Evolutionary conservation across 225 moss, liverwort and hornwort genomes (phyloP), one percentile per base, ranked within the genome.

Genomic region (Antitrichia curtipendula): DNA sequence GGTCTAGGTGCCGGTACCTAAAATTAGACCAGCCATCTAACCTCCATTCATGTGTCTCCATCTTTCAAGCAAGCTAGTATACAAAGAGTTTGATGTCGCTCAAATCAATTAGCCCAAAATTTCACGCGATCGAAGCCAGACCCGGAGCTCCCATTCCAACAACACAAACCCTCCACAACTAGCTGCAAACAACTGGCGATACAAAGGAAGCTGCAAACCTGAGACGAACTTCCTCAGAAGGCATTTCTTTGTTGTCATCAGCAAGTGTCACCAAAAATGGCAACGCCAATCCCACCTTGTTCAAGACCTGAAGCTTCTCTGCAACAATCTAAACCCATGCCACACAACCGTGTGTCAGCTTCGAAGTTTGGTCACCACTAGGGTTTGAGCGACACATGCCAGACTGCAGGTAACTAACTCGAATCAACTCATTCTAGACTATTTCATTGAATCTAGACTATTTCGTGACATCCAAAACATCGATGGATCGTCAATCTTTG

Each of bases 1-100:
- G 82, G 90, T 99, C 99, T 80, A 99, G 90, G 91, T 99, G 99
- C 84, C 99, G 95, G 85, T 99, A 99, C 93, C 97, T 98, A 93
- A 91, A 91, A 94, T 84, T 82, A 82, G 79, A 95, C 88, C 91
- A 95, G 90, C 91, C 94, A 93, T 86, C 93, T 87, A 90, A 92
- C 62, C 89, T 84, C 91, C 88, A 84, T 94, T 96, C 91, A 96
- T 93, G 89, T 93, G 91, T 93, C 95, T 95, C 92, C 77, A 86
- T 87, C 88, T 88, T 92, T 82, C 85, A 81, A 81, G 75, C 85
- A 88, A 82, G 63, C 79, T 80, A 32, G 29, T 36, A 76, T 36
- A 81, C 69, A 70, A 74, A 83, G 45, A 80, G 28, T 66, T 38
- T 73, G 31, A 75, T 25, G 34, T 61, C 16, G 38, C 72, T 73